A percentile compares a stretch with the other conserved stretches of the same genome.
Conservation (phyloP, 2,329 filamentous ascomycete species). For the Didymella pinodella region DNA sequence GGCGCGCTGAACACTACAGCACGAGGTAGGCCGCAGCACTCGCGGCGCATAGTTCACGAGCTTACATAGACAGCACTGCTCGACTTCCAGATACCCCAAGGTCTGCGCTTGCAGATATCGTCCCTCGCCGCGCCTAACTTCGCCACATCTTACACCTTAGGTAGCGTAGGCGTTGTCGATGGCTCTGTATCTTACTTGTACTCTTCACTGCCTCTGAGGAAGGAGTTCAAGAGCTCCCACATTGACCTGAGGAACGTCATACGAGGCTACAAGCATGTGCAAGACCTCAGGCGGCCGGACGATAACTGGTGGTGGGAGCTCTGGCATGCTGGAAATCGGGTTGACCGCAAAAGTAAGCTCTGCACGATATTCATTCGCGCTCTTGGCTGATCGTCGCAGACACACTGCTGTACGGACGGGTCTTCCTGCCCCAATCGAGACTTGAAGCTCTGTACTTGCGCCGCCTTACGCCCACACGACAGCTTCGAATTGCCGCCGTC, state of each 20-base stretch:
- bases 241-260: slow-evolving; percentile 81
- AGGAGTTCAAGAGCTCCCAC: slow-evolving; percentile 72
- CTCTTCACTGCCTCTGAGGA: slow-evolving; percentile 79
- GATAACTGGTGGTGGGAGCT: slow-evolving; percentile 62
- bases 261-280: slow-evolving; percentile 81
- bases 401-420: slow-evolving; percentile 75
- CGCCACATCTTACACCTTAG: slow-evolving; percentile 90
- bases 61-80: slow-evolving; percentile 70
- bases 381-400: slow-evolving; percentile 51
- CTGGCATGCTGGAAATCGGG: slow-evolving; percentile 60
- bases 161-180: slow-evolving; percentile 88
- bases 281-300: slow-evolving; percentile 66
- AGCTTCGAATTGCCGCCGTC: slow-evolving; percentile 81
- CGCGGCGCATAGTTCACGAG: slow-evolving; percentile 19
- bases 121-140: slow-evolving; percentile 93
- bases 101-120: slow-evolving; percentile 85
- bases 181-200: slow-evolving; percentile 98
- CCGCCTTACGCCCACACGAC: slow-evolving; percentile 76
- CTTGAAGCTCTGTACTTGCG: slow-evolving; percentile 86
- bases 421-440: slow-evolving; percentile 84
- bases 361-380: neutral
- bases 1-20: slow-evolving; percentile 83
- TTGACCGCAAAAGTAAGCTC: slow-evolving; percentile 58
- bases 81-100: slow-evolving; percentile 85
- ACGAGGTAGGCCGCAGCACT: slow-evolving; percentile 64